These are phyloP conservation scores for Starmerella roubikii DNA, from an alignment of 805 yeast genomes.

Conservation along the genomic window DNA sequence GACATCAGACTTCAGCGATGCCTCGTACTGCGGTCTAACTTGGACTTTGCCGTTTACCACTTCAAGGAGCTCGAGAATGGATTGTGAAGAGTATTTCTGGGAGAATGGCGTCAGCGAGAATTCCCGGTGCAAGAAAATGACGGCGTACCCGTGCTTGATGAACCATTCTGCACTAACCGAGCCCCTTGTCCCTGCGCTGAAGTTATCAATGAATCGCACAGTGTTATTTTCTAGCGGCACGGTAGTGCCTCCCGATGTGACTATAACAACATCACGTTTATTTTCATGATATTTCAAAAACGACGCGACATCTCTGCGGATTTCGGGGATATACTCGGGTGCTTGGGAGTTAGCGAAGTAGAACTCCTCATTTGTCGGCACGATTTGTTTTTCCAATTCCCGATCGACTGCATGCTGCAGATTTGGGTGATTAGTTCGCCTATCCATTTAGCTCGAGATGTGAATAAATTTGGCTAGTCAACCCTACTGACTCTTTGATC, in stretches of 20 bases:
- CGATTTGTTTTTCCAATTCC: constrained; percentile 57
- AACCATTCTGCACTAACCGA: constrained; percentile 91
- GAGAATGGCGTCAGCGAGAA: constrained; percentile 85
- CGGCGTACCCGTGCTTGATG: constrained; percentile 75
- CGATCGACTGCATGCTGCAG: constrained; percentile 62
- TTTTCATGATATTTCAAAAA: constrained; percentile 46
- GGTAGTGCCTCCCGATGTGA: constrained; percentile 95
- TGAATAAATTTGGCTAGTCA: too few relatives aligned
- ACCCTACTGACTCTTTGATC: too few relatives aligned
- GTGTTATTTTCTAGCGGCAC: constrained; percentile 96
- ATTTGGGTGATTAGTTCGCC: constrained; percentile 7
- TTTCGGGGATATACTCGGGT: constrained; percentile 57
- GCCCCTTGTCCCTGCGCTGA: constrained; percentile 96
- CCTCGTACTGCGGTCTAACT: constrained; percentile 46
- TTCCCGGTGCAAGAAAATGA: constrained; percentile 82
- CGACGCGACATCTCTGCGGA: constrained; percentile 41
- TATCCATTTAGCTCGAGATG: background rate
- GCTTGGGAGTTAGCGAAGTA: constrained; percentile 62
- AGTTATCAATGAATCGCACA: constrained; percentile 90
- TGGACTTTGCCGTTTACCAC: constrained; percentile 38
- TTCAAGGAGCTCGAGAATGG: constrained; percentile 73
- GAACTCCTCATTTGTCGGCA: constrained; percentile 58
- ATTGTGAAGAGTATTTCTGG: constrained; percentile 71
- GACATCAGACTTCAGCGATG: constrained; percentile 46
- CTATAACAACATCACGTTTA: constrained; percentile 48